Base-by-base conservation (phyloP, 2,329 filamentous ascomycete species). In the Monosporascus sp. region DNA sequence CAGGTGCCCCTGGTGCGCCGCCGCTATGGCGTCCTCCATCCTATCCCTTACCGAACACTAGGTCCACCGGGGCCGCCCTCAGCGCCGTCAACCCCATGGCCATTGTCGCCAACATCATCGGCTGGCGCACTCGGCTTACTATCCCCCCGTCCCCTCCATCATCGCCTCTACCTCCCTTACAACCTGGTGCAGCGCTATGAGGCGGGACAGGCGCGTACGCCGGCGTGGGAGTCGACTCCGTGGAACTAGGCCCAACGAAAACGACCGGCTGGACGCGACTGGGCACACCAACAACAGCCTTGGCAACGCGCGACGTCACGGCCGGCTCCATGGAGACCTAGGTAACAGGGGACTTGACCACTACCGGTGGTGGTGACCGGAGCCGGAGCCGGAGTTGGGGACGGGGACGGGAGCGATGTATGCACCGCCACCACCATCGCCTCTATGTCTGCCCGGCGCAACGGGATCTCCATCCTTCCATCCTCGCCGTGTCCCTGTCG, bases 61-160 rank as follows among this genome's bases (percentile, higher is more conserved):
- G 46, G 37, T 34, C 48, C 50, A 47, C 50, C 51, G 9, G 46
- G n/a, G 15, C 51, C 47, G 2, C 37, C 48, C 20, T 50, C 22
- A 3, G 31, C 50, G 6, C 50, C 44, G 34, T 36, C 38, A 31
- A 9, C 1, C 27, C 27, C 25, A 27, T 27, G 2, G 3, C 31
- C 50, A n/a, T 44, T 51, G 2, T 50, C 27, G 15, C 9, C 49
- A 22, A 8, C 39, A 3, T 31, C 36, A 6, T 22, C 52, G 15
- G 18, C 48, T 25, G 36, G n/a, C 5, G 20, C 15, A 15, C n/a
- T 14, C 3, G 37, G 36, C n/a, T 36, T 34, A 14, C 20, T 25
- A 20, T 20, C 22, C 6, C 17, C 45, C 1, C 15, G 11, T 18
- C 20, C 11, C 42, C 20, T 3, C 44, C 44, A n/a, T 47, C 31